Base-by-base conservation (phyloP, 2,329 filamentous ascomycete species). In the Exserohilum turcica region DNA sequence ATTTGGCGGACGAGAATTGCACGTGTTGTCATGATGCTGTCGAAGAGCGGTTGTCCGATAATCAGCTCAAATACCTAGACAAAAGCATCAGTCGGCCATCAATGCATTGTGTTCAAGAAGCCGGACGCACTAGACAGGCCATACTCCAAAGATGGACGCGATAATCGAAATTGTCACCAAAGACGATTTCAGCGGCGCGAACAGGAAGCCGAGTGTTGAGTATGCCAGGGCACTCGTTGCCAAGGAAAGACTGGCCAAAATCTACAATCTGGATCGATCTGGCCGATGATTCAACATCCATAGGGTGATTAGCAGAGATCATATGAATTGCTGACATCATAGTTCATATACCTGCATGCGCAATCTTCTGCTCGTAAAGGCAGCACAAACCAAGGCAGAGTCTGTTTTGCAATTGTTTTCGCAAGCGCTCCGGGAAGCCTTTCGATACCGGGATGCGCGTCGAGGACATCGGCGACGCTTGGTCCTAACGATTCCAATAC, bases 401-500 rank as follows among this genome's bases (percentile, higher is more conserved):
- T 33, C 18, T 63, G 49, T 65, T 57, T 43, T 40, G 45, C 56
- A 63, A 78, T 76, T 15, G 27, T 49, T 62, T 76, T 79, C 10
- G 77, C 77, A 55, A 63, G 40, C 27, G 0, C 57, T 10, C 55
- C 71, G 4, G 77, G 76, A 45, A 79, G 63, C 66, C 77, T 67
- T 64, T 65, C 54, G n/a, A n/a, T n/a, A 57, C 13, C 31, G 6
- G 13, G 15, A 6, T 6, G 5, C 31, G 12, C 4, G 13, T 65
- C 59, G 48, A 77, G 69, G 53, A 72, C 59, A 40, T 72, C 65
- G 9, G 74, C 68, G 15, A 79, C 65, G 60, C 64, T 79, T 6
- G 76, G 70, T 2, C 76, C 76, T 24, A 78, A 47, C n/a, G 76
- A 61, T 36, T 78, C 72, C 39, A 75, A 70, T 5, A 81, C 73